Percentiles rank a stretch among this genome's conserved stretches.
Conservation (phyloP, 2,329 filamentous ascomycete genomes). For the Albifimbria verrucaria region DNA sequence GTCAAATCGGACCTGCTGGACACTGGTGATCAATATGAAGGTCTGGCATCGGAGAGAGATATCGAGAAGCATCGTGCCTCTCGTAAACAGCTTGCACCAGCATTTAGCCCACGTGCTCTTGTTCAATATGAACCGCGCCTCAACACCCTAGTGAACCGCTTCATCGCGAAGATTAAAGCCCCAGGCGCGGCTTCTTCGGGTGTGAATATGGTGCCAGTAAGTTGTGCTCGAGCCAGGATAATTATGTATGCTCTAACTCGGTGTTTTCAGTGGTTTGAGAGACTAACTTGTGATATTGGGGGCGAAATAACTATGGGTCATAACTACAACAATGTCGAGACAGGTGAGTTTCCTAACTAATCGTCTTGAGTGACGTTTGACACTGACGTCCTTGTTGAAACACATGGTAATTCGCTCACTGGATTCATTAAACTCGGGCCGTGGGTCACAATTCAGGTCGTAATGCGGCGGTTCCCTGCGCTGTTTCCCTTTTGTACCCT, state of each 20-base stretch:
- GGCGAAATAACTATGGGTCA: neutral
- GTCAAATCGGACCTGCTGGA: neutral
- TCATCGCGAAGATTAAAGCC: neutral
- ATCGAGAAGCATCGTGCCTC: conserved; percentile 6
- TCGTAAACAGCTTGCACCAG: conserved; percentile 5
- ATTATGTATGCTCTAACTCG: neutral
- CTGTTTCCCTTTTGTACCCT: neutral
- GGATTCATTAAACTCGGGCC: neutral
- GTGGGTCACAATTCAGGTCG: neutral
- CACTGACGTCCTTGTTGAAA: too few relatives aligned
- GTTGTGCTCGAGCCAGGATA: neutral
- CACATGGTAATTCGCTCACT: too few relatives aligned
- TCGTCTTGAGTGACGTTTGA: neutral
- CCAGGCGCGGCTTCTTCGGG: neutral
- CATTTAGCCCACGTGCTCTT: neutral
- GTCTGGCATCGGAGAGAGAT: neutral
- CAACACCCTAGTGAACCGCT: neutral
- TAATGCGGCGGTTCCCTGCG: neutral
- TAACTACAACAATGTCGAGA: neutral
- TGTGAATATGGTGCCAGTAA: neutral
- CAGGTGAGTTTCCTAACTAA: neutral
- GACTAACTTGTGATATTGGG: neutral
- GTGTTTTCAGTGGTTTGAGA: neutral
- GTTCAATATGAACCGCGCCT: neutral
- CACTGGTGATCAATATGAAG: neutral